A percentile compares a stretch with the other conserved stretches of the same genome.
These are phyloP conservation scores for Fragaria ananassa DNA, from an alignment of 306 rosid genomes.

Conservation along the genomic window DNA sequence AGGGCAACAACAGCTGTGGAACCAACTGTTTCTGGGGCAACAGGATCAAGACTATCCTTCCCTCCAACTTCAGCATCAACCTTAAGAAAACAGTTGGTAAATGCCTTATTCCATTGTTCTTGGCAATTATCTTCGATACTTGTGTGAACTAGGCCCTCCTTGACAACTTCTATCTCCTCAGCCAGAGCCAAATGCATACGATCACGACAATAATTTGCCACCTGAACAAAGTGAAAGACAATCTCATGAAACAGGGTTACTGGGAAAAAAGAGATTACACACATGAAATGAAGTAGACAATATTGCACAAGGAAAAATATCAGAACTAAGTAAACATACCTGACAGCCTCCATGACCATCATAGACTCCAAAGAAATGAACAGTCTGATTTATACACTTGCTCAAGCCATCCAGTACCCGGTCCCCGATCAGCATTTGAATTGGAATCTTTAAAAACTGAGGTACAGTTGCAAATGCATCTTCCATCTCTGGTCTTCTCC, in stretches of 20 bases:
- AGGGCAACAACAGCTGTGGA: constrained; percentile 82
- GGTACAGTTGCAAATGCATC: constrained; percentile 68
- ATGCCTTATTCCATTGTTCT: constrained; percentile 68
- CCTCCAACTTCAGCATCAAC: constrained; percentile 89
- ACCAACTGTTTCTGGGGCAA: constrained; percentile 93
- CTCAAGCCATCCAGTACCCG: constrained; percentile 52
- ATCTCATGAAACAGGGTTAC: constrained; percentile 16
- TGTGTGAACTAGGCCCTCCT: constrained; percentile 44
- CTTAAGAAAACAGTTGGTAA: constrained; percentile 69
- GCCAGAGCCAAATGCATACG: constrained; percentile 74
- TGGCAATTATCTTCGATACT: constrained; percentile 48
- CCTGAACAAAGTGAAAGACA: constrained; percentile 43
- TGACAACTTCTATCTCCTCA: constrained; percentile 65
- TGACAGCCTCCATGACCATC: constrained; percentile 95
- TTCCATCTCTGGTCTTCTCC: constrained; percentile 95
- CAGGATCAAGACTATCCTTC: constrained; percentile 46
- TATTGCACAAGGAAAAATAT: background rate
- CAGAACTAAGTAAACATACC: constrained; percentile 32
- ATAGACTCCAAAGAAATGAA: constrained; percentile 82
- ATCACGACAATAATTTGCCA: constrained; percentile 76
- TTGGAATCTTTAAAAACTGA: constrained; percentile 57
- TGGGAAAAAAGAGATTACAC: background rate
- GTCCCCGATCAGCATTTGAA: constrained; percentile 68
- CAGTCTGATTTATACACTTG: constrained; percentile 52
- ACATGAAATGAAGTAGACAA: constrained; percentile 3